phyloP scores from a whole-genome alignment of 352 stramenopile genomes.

The Globisporangium recalcitrans region DNA sequence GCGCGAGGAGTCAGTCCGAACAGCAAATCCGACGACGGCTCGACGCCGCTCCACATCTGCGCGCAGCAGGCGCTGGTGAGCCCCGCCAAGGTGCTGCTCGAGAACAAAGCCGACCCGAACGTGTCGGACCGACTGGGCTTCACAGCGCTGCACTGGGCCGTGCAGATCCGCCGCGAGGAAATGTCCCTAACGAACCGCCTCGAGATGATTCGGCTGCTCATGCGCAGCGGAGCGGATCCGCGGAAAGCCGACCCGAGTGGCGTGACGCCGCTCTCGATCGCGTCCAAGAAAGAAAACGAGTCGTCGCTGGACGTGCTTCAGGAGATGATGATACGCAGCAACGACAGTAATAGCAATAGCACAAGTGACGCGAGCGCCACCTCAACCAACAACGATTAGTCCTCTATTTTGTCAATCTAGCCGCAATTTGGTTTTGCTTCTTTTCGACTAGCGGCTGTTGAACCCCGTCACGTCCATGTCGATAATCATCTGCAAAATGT shows the following conservation, averaged over 20 bases:
- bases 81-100: constrained; percentile 53
- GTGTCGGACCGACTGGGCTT: constrained; percentile 57
- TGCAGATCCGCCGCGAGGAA: constrained; percentile 78
- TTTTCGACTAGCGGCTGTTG: constrained; percentile 41
- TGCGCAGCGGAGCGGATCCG: constrained; percentile 53
- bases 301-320: constrained; percentile 50
- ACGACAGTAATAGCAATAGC: constrained; percentile 4
- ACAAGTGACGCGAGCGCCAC: constrained; percentile 17
- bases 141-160: constrained; percentile 75
- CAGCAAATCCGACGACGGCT: constrained; percentile 47
- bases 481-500: constrained; percentile 88
- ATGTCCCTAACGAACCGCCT: constrained; percentile 51
- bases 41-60: constrained; percentile 74
- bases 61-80: constrained; percentile 64
- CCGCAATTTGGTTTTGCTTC: not conserved
- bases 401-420: not conserved
- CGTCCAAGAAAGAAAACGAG: constrained; percentile 64
- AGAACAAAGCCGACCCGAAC: constrained; percentile 61
- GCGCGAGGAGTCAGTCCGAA: constrained; percentile 52
- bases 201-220: constrained; percentile 63
- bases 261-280: constrained; percentile 56
- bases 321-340: constrained; percentile 29
- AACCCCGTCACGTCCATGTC: constrained; percentile 75
- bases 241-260: constrained; percentile 36
- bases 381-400: constrained; percentile 10